phyloP scores from a whole-genome alignment of 2,329 filamentous ascomycete genomes.

The Chaetothyriales sp. region DNA sequence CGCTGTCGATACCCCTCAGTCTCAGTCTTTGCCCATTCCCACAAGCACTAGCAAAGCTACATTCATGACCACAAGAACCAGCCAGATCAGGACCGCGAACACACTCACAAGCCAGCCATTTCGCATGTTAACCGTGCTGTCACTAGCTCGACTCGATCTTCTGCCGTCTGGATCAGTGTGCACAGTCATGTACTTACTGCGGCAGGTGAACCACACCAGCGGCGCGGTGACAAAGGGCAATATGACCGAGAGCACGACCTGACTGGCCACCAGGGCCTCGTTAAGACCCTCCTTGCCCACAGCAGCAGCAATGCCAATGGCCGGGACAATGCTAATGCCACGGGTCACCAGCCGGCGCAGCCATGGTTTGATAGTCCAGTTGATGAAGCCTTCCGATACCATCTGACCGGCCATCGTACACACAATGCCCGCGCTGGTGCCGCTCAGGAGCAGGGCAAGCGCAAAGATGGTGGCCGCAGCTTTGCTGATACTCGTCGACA shows the following conservation, averaged over 20 bases:
- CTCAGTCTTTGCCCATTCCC: conserved; percentile 37
- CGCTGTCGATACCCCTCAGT: too few relatives aligned
- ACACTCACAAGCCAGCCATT: conserved; percentile 52
- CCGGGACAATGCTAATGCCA: conserved; percentile 64
- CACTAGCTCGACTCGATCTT: background rate
- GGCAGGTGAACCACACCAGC: conserved; percentile 70
- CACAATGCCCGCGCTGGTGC: conserved; percentile 59
- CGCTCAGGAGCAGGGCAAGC: conserved; percentile 63
- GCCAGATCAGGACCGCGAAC: conserved; percentile 51
- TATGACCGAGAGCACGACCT: conserved; percentile 64
- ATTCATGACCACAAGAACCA: conserved; percentile 63
- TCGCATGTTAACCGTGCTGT: conserved; percentile 44
- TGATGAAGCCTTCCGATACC: conserved; percentile 68
- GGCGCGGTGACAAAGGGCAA: conserved; percentile 72
- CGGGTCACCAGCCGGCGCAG: conserved; percentile 62
- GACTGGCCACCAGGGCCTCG: conserved; percentile 56
- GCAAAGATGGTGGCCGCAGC: conserved; percentile 74
- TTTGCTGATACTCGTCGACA: conserved; percentile 52
- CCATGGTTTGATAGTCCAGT: conserved; percentile 63
- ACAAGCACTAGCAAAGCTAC: conserved; percentile 56
- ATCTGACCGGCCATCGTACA: conserved; percentile 85
- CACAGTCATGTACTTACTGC: conserved; percentile 66
- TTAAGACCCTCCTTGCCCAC: conserved; percentile 57
- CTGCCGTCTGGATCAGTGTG: conserved; percentile 4
- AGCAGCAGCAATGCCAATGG: conserved; percentile 67